phyloP scores from a whole-genome alignment of 176 grass and related monocot genomes.

The Phoenix dactylifera region DNA sequence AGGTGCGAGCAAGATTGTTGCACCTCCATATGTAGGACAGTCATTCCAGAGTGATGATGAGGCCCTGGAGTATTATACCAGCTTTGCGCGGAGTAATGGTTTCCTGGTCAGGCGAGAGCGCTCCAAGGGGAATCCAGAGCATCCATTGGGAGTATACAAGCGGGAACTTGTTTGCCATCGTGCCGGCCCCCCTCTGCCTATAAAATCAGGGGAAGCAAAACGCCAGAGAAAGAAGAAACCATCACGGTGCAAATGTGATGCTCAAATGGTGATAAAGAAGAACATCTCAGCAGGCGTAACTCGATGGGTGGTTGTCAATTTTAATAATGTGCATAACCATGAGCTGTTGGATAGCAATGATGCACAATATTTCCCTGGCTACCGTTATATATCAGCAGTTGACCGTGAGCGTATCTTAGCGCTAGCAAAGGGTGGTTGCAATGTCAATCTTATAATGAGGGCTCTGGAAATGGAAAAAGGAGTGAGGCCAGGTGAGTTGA shows the following conservation, averaged over 20 bases:
- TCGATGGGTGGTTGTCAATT: conserved; percentile 35
- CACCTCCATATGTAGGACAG: conserved; percentile 30
- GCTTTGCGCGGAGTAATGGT: conserved; percentile 33
- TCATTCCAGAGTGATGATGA: conserved; percentile 38
- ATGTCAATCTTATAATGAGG: conserved; percentile 34
- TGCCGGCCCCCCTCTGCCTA: conserved; percentile 25
- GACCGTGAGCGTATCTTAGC: conserved; percentile 37
- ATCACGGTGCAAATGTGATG: conserved; percentile 35
- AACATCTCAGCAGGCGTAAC: conserved; percentile 12
- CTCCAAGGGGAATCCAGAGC: conserved; percentile 42
- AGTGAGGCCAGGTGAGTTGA: conserved; percentile 25
- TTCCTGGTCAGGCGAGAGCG: conserved; percentile 39
- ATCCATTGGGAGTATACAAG: conserved; percentile 49
- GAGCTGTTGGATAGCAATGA: conserved; percentile 31
- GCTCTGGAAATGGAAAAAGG: conserved; percentile 42
- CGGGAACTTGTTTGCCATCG: conserved; percentile 48
- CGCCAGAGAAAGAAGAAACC: conserved; percentile 36
- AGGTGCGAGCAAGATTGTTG: conserved; percentile 3
- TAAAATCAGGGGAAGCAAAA: conserved; percentile 25
- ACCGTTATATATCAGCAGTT: conserved; percentile 31
- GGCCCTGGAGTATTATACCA: conserved; percentile 41
- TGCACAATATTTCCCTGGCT: conserved; percentile 17
- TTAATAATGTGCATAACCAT: conserved; percentile 48
- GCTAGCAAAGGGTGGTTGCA: conserved; percentile 34
- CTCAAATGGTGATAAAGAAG: conserved; percentile 52